Base-by-base conservation (phyloP, 2,329 filamentous ascomycete species). In the Talaromyces sp. region DNA sequence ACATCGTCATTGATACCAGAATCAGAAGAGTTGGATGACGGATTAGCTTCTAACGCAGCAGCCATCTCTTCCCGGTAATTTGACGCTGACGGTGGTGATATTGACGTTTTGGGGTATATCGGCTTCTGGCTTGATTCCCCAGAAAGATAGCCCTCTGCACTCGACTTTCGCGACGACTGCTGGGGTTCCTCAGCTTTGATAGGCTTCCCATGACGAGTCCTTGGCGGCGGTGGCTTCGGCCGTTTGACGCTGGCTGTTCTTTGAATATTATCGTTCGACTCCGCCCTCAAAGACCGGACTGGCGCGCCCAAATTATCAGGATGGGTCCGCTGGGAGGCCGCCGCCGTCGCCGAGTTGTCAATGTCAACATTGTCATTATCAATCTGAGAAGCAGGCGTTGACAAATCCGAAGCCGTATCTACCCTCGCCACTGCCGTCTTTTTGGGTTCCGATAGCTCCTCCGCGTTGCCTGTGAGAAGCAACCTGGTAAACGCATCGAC, bases 401-500 rank as follows among this genome's bases (percentile, higher is more conserved):
- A 46, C 17, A 57, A 7, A 27, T 31, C 50, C 24, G 12, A 41
- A 24, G n/a, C 50, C n/a, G 35, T 60, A 57, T 57, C 59, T 14
- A 55, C n/a, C 26, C 48, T 52, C 48, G 26, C 21, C 26, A n/a
- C n/a, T n/a, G 14, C 26, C 48, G 27, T 21, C 24, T 52, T 52
- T 19, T 52, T 52, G 9, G 43, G 11, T 43, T 43, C 11, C 3
- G 19, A 29, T 43, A 21, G 50, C 29, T 21, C 53, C 27, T 59
- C 81, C 38, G 83, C 71, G 67, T 86, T 84, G 21, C 90, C 90
- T 0, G 89, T 94, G 76, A 94, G 80, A 54, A 94, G 80, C 62
- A 94, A 75, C 61, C 87, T 83, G 69, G 87, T 87, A 75, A 94
- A 94, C 8, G 89, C 86, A 69, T 91, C 86, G 0, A 93, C 90